Base-by-base conservation (phyloP, 805 yeast species). In the Pichia insulana region DNA sequence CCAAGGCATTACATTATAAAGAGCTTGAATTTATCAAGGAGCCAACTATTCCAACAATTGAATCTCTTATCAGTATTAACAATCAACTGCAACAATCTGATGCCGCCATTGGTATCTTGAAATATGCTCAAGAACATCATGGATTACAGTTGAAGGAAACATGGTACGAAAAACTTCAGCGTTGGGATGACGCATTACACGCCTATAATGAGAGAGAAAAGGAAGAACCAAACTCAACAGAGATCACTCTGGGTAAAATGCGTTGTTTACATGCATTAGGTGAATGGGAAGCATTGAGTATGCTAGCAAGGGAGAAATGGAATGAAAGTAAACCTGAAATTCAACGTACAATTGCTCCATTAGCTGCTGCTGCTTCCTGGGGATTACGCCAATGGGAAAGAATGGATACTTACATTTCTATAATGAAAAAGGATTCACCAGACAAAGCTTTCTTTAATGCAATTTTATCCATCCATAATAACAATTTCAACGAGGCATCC, bases 361-460 rank as follows among this genome's bases (percentile, higher is more conserved):
- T 94, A 41, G 98, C 97, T 0, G 98, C 98, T 0, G 97, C 97
- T 2, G 97, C 98, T 1, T 87, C 97, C 1, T 92, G 98, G 98
- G 97, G 97, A 13, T 68, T 94, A 34, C 90, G 90, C 2, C 92
- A 86, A 56, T 94, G 98, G 98, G 96, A 88, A 50, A 72, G 85
- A 53, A 89, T 94, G 88, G 97, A 86, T 54, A 76, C 83, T 7
- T 92, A 88, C 53, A 89, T 90, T 43, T 69, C 78, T 50, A 95
- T 84, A 2, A 88, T 92, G 95, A 86, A 86, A 51, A 68, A 77
- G 2, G 96, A 87, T 47, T 84, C 96, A 2, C 96, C 97, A 0
- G 97, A 92, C 57, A 78, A 88, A 45, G 90, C 96, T 2, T 94
- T 92, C 61, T 92, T 90, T 69, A 84, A 87, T 55, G 96, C 98